Percentiles rank a stretch among this genome's conserved stretches.
Conservation (phyloP, 495 filamentous ascomycete species). For the Hypoxylon intermedium region DNA sequence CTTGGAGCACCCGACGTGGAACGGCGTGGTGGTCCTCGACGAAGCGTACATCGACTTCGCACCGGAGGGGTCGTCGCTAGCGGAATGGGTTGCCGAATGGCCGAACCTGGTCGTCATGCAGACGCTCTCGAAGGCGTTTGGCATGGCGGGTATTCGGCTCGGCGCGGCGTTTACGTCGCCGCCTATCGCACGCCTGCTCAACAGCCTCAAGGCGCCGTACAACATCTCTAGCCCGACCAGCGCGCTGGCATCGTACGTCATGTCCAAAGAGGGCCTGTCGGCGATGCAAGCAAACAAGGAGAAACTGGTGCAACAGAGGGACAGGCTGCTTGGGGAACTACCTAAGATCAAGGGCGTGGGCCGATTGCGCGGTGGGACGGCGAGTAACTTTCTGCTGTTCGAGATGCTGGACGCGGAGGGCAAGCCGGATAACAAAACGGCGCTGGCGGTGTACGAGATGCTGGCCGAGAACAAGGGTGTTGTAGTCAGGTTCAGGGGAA, state of each 20-base stretch:
- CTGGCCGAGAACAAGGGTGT: slow-evolving; percentile 89
- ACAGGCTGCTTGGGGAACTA: slow-evolving; percentile 74
- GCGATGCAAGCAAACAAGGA: slow-evolving; percentile 73
- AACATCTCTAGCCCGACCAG: slow-evolving; percentile 88
- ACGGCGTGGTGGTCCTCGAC: slow-evolving; percentile 90
- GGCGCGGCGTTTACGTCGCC: slow-evolving; percentile 68
- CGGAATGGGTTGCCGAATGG: slow-evolving; percentile 91
- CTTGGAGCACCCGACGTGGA: slow-evolving; percentile 90
- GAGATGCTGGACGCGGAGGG: slow-evolving; percentile 80
- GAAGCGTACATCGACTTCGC: slow-evolving; percentile 98
- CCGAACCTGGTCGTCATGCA: slow-evolving; percentile 99
- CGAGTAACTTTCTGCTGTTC: slow-evolving; percentile 88
- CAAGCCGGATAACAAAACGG: slow-evolving; percentile 76
- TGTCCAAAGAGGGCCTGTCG: slow-evolving; percentile 67
- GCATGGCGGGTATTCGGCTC: slow-evolving; percentile 87
- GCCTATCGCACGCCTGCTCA: slow-evolving; percentile 72
- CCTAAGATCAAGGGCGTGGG: slow-evolving; percentile 81
- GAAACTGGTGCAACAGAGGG: slow-evolving; percentile 75
- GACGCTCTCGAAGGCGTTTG: slow-evolving; percentile 94
- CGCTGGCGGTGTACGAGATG: slow-evolving; percentile 78
- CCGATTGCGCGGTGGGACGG: slow-evolving; percentile 76
- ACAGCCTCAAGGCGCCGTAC: slow-evolving; percentile 93
- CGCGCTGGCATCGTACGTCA: slow-evolving; percentile 76
- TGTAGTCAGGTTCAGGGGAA: slow-evolving; percentile 91
- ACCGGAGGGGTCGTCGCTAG: slow-evolving; percentile 76